A percentile compares a stretch with the other conserved stretches of the same genome.
Evolutionary conservation across 306 rosid genomes (phyloP).

Genomic region (Sphenostylis stenocarpa): DNA sequence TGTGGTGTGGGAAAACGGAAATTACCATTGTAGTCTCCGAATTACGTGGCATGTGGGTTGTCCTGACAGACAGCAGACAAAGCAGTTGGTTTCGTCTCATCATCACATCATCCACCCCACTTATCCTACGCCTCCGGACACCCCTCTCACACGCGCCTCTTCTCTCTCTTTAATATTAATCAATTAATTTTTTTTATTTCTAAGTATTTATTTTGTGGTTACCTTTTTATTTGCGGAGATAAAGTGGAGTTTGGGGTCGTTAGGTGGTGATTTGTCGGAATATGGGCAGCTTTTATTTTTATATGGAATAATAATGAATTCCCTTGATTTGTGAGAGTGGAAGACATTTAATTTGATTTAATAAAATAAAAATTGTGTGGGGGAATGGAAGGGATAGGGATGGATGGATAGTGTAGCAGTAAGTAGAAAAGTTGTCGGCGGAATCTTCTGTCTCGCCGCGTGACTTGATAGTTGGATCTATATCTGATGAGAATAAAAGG

Average conservation of each 20-base stretch:
- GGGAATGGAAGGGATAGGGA: background rate
- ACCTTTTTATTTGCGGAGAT: conserved; percentile 22
- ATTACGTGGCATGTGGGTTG: conserved; percentile 79
- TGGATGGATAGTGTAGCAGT: background rate
- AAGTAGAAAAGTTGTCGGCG: conserved; percentile 48
- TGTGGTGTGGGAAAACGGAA: conserved; percentile 39
- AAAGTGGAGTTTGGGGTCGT: conserved; percentile 18
- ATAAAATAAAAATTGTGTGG: too few relatives aligned
- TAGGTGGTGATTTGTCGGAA: conserved; percentile 39
- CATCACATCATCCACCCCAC: conserved; percentile 3
- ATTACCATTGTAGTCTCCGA: conserved; percentile 40
- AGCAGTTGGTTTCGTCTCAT: conserved; percentile 12
- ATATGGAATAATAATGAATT: background rate
- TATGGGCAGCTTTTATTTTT: conserved; percentile 24
- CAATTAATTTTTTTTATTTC: too few relatives aligned
- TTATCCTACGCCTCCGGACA: conserved; percentile 48
- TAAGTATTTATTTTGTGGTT: background rate
- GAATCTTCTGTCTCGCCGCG: conserved; percentile 40
- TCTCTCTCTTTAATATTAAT: too few relatives aligned
- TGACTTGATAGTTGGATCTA: conserved; percentile 38
- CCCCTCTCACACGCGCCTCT: background rate
- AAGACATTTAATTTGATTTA: too few relatives aligned
- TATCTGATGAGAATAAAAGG: background rate
- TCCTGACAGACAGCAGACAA: conserved; percentile 30
- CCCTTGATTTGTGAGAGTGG: background rate